These are phyloP conservation scores for Rhynchosporium agropyri DNA, from an alignment of 2,329 filamentous ascomycete species.

Conservation along the genomic window DNA sequence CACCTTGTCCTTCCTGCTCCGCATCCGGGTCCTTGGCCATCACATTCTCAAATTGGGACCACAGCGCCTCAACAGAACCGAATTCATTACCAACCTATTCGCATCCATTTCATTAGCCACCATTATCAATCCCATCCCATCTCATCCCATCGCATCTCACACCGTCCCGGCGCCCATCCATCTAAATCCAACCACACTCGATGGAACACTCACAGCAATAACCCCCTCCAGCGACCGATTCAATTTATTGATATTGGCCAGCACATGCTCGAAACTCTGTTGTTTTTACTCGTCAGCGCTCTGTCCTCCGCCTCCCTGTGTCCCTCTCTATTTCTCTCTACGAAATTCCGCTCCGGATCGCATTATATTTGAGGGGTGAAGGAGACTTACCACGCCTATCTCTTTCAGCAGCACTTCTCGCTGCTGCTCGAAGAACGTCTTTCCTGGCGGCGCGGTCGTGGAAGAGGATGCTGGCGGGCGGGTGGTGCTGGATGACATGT, in stretches of 20 bases:
- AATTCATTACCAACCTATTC: slow-evolving; percentile 91
- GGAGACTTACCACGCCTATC: slow-evolving; percentile 64
- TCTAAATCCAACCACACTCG: no score
- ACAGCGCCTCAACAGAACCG: slow-evolving; percentile 92
- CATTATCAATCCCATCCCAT: not conserved
- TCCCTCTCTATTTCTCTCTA: not conserved
- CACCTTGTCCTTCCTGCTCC: slow-evolving; percentile 38
- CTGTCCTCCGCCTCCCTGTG: not conserved
- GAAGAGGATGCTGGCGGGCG: slow-evolving; percentile 28
- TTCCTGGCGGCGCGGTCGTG: slow-evolving; percentile 43
- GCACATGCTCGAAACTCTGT: slow-evolving; percentile 83
- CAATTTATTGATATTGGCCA: slow-evolving; percentile 93
- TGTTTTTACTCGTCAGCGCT: slow-evolving; percentile 4
- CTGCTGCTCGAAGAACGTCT: slow-evolving; percentile 76
- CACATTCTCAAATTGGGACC: slow-evolving; percentile 96
- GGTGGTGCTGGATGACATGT: slow-evolving; percentile 37
- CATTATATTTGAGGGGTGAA: not conserved
- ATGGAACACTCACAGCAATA: slow-evolving; percentile 65
- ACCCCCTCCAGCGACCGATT: slow-evolving; percentile 92
- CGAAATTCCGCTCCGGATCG: not conserved
- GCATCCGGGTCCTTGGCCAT: slow-evolving; percentile 72
- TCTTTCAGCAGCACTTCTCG: slow-evolving; percentile 71
- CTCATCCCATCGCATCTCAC: not conserved
- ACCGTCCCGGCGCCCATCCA: not conserved
- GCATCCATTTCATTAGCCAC: slow-evolving; percentile 1